These are phyloP conservation scores for Danielia reshetovae DNA, from an alignment of 805 yeast genomes.

Conservation along the genomic window DNA sequence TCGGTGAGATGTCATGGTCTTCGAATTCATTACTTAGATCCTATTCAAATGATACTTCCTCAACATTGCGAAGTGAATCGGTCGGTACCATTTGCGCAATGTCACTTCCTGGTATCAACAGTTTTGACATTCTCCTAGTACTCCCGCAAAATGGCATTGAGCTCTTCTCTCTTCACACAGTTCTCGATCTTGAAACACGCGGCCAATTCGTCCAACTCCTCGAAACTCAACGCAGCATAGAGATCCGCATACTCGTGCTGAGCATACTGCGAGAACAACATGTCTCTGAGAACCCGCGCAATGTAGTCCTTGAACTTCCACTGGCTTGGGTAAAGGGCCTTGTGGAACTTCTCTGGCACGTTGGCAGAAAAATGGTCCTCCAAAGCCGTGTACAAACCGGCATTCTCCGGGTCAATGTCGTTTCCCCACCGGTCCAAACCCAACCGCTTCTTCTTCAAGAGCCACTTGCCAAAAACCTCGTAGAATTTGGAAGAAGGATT, in stretches of 20 bases:
- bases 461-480: slow-evolving; percentile 38
- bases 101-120: too few species aligned
- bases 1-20: too few species aligned
- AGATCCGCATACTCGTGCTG: slow-evolving; percentile 45
- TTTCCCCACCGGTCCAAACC: slow-evolving; percentile 52
- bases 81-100: too few species aligned
- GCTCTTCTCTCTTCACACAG: slow-evolving; percentile 36
- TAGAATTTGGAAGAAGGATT: slow-evolving; percentile 42
- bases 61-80: too few species aligned
- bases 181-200: slow-evolving; percentile 50
- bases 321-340: slow-evolving; percentile 37
- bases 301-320: slow-evolving; percentile 39
- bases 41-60: too few species aligned
- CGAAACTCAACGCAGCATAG: slow-evolving; percentile 37
- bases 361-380: slow-evolving; percentile 34
- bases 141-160: slow-evolving; percentile 31
- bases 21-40: too few species aligned
- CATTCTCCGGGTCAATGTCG: slow-evolving; percentile 39
- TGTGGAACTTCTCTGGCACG: slow-evolving; percentile 39
- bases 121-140: slow-evolving; percentile 13
- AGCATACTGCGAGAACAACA: slow-evolving; percentile 40
- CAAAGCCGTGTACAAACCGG: slow-evolving; percentile 32
- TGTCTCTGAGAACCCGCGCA: slow-evolving; percentile 38
- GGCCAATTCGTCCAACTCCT: slow-evolving; percentile 48
- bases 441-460: slow-evolving; percentile 39